Base-by-base conservation (phyloP, 2,329 filamentous ascomycete genomes). In the Coniochaeta ligniaria region DNA sequence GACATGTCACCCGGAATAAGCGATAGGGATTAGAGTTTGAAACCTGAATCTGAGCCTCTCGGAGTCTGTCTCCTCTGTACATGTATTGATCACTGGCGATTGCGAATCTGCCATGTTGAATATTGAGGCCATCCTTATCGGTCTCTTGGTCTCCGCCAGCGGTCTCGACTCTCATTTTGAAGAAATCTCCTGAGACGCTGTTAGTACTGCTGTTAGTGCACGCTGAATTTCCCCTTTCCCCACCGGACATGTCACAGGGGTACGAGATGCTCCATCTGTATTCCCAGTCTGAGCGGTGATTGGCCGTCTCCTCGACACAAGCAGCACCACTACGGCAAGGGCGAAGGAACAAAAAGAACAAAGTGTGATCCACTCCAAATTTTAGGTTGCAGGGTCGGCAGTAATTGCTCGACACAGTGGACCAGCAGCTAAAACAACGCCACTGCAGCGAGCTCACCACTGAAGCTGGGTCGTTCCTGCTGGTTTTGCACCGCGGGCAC, bases 201-300 rank as follows among this genome's bases (percentile, higher is more conserved):
- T 31, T 52, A 52, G 47, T 52, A 52, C 47, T 5, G 24, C 26
- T 52, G 47, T 52, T 52, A 52, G 47, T 31, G 47, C 47, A 52
- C 11, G 47, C 47, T 52, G 47, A 52, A 52, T 52, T 31, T 52
- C 47, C 47, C 47, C 47, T 52, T 52, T 52, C 47, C 47, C 47
- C 47, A 52, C 47, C 47, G 47, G 47, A 52, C 47, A 28, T 28
- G 24, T 52, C 14, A 31, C 47, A 52, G 47, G 47, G 47, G 47
- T 8, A 9, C 5, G 22, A 17, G 31, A 52, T 28, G 9, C 24
- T 24, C 47, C 47, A 52, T 24, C 47, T 31, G 14, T 16, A 7
- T 52, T 6, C 47, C 3, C 24, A n/a, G n/a, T 28, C 2, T 9
- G 47, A 31, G 14, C 22, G 24, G 6, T 31, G 47, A 28, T 52